These are phyloP conservation scores for Albatrellus ellisii DNA, from an alignment of 768 basidiomycete species.

Conservation along the genomic window DNA sequence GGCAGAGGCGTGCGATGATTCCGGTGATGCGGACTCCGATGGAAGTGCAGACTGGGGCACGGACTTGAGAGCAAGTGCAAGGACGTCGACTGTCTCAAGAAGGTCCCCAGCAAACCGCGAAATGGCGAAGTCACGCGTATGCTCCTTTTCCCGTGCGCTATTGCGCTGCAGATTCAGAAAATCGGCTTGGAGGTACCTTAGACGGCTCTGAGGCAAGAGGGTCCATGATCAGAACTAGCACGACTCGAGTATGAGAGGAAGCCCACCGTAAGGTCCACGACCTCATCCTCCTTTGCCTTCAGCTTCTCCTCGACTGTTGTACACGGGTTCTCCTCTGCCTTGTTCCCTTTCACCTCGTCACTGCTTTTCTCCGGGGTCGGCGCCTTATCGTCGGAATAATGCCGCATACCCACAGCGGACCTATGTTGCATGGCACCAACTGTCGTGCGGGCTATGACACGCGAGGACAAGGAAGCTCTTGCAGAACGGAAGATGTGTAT, in stretches of 20 bases:
- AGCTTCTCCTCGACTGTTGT: slow-evolving; percentile 37
- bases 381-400: slow-evolving; percentile 37
- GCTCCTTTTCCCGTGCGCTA: slow-evolving; percentile 80
- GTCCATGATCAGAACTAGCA: slow-evolving; percentile 8
- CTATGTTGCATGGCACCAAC: slow-evolving; percentile 15
- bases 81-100: slow-evolving; percentile 84
- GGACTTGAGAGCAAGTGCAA: slow-evolving; percentile 72
- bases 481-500: slow-evolving; percentile 44
- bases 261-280: slow-evolving; percentile 75
- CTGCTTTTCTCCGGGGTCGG: slow-evolving; percentile 24
- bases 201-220: slow-evolving; percentile 46
- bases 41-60: slow-evolving; percentile 41
- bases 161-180: slow-evolving; percentile 92
- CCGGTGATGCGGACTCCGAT: slow-evolving; percentile 12
- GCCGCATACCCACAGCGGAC: slow-evolving; percentile 23
- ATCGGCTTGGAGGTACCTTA: slow-evolving; percentile 90
- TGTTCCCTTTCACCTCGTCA: slow-evolving; percentile 17
- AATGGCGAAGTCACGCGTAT: slow-evolving; percentile 90
- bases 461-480: slow-evolving; percentile 41
- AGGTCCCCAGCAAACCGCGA: slow-evolving; percentile 83
- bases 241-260: neutral
- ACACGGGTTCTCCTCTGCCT: slow-evolving; percentile 18
- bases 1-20: slow-evolving; percentile 32
- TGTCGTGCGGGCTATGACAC: slow-evolving; percentile 29
- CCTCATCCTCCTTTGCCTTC: slow-evolving; percentile 70